phyloP scores from a whole-genome alignment of 2,329 filamentous ascomycete genomes.

The Aspergillus sp. region DNA sequence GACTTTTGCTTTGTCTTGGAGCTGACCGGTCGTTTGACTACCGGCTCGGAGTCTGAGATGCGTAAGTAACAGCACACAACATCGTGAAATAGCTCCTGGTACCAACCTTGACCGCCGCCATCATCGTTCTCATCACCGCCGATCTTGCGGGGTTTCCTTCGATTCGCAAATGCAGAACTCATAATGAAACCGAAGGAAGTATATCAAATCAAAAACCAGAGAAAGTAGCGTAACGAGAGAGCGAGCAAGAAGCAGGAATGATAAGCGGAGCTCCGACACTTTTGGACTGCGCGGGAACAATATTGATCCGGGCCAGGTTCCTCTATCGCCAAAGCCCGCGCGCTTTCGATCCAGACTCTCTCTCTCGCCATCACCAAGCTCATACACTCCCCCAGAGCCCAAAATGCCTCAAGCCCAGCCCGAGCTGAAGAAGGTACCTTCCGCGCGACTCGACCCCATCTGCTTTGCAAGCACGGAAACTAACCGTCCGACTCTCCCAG shows the following conservation, averaged over 20 bases:
- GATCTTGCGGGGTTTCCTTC: conserved; percentile 67
- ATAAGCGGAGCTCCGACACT: not conserved
- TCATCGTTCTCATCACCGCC: conserved; percentile 56
- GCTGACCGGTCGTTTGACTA: conserved; percentile 44
- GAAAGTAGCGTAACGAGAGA: not conserved
- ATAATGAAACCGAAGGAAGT: conserved; percentile 37
- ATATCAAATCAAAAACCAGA: not conserved
- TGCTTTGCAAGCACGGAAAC: conserved; percentile 5
- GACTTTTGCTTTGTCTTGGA: conserved; percentile 59
- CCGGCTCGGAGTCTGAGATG: conserved; percentile 36
- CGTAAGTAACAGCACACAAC: conserved; percentile 8
- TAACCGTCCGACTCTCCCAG: conserved; percentile 40
- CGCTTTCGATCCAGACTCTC: conserved; percentile 21
- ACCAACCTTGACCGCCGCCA: conserved; percentile 35
- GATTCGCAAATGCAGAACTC: conserved; percentile 48
- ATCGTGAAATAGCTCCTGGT: not conserved
- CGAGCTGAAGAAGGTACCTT: conserved; percentile 86
- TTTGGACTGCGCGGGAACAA: not conserved
- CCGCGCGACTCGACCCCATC: not conserved
- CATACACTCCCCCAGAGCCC: conserved; percentile 18
- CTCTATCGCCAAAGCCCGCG: no score
- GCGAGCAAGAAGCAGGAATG: not conserved
- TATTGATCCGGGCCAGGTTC: not conserved
- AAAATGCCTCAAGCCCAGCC: conserved; percentile 98
- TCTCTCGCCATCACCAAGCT: conserved; percentile 15